Evolutionary conservation across 495 filamentous ascomycete genomes (phyloP).

Genomic region (Sphaerosporella brunnea): DNA sequence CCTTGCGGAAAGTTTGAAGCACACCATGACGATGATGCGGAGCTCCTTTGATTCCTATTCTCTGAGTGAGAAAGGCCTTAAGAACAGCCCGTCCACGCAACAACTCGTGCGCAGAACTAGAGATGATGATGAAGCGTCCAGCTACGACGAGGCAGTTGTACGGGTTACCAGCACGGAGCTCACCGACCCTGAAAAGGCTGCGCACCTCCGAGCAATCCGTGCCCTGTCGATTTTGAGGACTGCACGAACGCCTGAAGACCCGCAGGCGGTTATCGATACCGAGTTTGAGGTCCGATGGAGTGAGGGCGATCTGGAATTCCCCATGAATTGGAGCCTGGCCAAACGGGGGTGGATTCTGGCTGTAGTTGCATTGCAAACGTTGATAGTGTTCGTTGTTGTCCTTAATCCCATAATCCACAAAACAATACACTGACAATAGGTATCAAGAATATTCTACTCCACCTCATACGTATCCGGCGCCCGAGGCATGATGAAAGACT

Average conservation of each 20-base stretch:
- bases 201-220: not conserved
- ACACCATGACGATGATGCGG: no score
- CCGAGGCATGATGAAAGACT: conserved; percentile 48
- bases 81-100: no score
- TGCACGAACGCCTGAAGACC: conserved; percentile 10
- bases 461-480: conserved; percentile 63
- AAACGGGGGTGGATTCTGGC: conserved; percentile 47
- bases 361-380: conserved; percentile 53
- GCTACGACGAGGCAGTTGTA: conserved; percentile 7
- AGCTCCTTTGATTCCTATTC: no score
- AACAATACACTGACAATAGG: no score
- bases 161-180: conserved; percentile 3
- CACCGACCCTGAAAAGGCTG: conserved; percentile 1
- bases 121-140: not conserved
- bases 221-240: not conserved
- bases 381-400: conserved; percentile 41
- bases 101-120: no score
- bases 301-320: conserved; percentile 47
- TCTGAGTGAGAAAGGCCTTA: no score
- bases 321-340: conserved; percentile 53
- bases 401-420: no score
- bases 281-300: conserved; percentile 59
- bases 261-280: conserved; percentile 14
- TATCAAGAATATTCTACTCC: conserved; percentile 52
- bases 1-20: no score